phyloP scores from a whole-genome alignment of 495 filamentous ascomycete species.

The Hypoxylon fuscum region DNA sequence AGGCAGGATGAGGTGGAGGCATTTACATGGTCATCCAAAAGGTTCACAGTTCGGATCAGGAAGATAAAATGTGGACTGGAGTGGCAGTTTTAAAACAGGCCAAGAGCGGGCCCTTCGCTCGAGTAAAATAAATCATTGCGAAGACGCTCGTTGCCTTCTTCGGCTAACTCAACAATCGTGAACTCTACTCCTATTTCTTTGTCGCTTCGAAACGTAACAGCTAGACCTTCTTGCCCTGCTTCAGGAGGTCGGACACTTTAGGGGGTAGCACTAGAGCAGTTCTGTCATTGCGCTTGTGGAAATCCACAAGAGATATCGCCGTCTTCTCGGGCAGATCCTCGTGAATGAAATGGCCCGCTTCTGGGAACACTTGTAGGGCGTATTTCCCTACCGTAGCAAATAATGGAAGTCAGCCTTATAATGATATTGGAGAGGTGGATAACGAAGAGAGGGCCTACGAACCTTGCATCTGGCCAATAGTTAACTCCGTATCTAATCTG shows the following conservation, averaged over 20 bases:
- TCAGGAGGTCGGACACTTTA: slow-evolving; percentile 74
- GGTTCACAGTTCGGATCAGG: not conserved
- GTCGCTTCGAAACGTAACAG: not conserved
- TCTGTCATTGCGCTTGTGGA: slow-evolving; percentile 89
- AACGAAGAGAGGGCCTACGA: slow-evolving; percentile 32
- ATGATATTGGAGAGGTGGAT: too few species aligned
- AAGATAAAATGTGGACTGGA: slow-evolving; percentile 3
- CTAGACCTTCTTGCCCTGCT: slow-evolving; percentile 62
- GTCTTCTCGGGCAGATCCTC: slow-evolving; percentile 93
- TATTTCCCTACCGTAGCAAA: slow-evolving; percentile 77
- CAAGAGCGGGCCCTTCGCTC: not conserved
- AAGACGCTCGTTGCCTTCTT: not conserved
- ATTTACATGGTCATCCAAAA: slow-evolving; percentile 20
- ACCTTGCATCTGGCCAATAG: slow-evolving; percentile 99
- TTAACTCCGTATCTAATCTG: slow-evolving; percentile 90
- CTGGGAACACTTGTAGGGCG: slow-evolving; percentile 91
- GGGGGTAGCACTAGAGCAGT: slow-evolving; percentile 85
- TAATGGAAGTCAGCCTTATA: slow-evolving; percentile 10
- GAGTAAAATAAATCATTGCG: not conserved
- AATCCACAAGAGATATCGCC: slow-evolving; percentile 84
- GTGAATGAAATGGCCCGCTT: slow-evolving; percentile 95
- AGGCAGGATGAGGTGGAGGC: not conserved
- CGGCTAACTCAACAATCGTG: not conserved
- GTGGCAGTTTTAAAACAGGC: not conserved
- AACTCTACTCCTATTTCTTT: not conserved